These are phyloP conservation scores for Cnidoscolus chayamansa DNA, from an alignment of 441 rosid genomes.

Conservation along the genomic window DNA sequence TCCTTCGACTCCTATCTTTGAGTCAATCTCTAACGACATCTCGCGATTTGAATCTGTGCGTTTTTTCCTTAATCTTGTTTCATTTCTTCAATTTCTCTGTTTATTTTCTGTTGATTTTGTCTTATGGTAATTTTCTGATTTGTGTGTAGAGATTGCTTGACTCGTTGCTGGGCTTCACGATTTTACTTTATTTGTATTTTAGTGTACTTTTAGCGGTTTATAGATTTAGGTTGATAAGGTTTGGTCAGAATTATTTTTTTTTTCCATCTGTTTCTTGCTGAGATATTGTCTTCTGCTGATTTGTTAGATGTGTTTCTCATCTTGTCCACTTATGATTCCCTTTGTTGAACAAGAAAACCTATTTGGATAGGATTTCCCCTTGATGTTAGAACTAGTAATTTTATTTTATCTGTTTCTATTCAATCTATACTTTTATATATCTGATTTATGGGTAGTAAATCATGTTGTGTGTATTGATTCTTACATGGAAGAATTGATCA, in stretches of 20 bases:
- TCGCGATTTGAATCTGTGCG: slow-evolving; percentile 41
- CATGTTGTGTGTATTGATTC: not conserved
- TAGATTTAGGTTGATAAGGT: slow-evolving; percentile 6
- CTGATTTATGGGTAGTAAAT: not conserved
- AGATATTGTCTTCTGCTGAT: not conserved
- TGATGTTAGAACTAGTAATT: not conserved
- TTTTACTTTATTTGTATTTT: not conserved
- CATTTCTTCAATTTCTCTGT: not conserved
- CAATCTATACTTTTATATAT: not conserved
- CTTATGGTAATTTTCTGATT: not conserved
- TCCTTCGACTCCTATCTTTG: slow-evolving; percentile 36
- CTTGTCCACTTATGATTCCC: not conserved
- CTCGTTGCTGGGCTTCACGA: not conserved
- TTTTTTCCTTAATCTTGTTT: not conserved
- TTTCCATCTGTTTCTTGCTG: not conserved
- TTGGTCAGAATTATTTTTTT: not conserved
- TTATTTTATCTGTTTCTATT: not conserved
- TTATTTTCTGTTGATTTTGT: not conserved
- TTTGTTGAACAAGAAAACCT: not conserved
- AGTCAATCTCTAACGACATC: slow-evolving; percentile 37
- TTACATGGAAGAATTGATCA: not conserved
- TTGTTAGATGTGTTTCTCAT: not conserved
- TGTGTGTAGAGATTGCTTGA: not conserved
- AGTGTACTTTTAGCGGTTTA: not conserved
- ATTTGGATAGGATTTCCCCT: not conserved